Conservation (phyloP, 306 rosid species). For the Parietaria judaica region DNA sequence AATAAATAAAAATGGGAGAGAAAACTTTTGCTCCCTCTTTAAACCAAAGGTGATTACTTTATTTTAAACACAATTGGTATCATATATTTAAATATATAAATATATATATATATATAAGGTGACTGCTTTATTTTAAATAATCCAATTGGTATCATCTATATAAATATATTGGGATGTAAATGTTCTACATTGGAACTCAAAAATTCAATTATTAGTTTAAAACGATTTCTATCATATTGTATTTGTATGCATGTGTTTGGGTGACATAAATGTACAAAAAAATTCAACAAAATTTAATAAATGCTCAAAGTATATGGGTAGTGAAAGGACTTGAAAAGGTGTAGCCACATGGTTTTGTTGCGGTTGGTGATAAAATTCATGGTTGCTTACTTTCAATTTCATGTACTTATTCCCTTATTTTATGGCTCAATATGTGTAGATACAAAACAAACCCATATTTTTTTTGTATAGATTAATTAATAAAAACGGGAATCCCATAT, state of each 20-base stretch:
- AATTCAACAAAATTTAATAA: not conserved
- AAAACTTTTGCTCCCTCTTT: too few species aligned
- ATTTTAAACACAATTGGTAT: too few species aligned
- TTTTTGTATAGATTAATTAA: too few species aligned
- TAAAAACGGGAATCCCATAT: too few species aligned
- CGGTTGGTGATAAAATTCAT: conserved; percentile 12
- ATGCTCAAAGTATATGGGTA: not conserved
- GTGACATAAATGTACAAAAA: not conserved
- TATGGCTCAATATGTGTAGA: not conserved
- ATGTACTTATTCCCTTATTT: not conserved
- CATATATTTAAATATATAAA: too few species aligned
- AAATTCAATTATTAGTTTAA: not conserved
- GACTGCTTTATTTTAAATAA: too few species aligned
- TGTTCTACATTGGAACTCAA: too few species aligned
- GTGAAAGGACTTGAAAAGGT: conserved; percentile 2
- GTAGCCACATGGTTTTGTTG: conserved; percentile 15
- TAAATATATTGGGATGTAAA: too few species aligned
- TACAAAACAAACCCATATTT: not conserved
- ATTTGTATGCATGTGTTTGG: not conserved
- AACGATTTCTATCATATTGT: not conserved
- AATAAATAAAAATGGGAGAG: too few species aligned
- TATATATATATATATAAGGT: too few species aligned
- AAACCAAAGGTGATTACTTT: too few species aligned
- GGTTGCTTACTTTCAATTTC: conserved; percentile 9
- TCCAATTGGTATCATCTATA: too few species aligned